Percentiles rank a stretch among this genome's conserved stretches.
Conservation (phyloP, 2,329 filamentous ascomycete species). For the Xenoacremonium recifei region DNA sequence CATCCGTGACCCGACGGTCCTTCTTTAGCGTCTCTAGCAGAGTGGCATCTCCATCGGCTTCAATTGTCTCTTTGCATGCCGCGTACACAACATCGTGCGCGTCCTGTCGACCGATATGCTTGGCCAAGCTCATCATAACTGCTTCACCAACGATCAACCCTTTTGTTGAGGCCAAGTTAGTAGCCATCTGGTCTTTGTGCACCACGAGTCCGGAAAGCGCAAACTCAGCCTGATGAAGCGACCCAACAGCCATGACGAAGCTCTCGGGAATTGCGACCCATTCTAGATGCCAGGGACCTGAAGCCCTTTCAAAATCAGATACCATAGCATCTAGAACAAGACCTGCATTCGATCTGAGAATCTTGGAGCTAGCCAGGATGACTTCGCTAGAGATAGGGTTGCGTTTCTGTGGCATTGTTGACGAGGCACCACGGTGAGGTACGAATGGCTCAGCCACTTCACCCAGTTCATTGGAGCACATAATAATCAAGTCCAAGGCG, state of each 20-base stretch:
- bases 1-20: slow-evolving; percentile 1
- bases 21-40: slow-evolving; percentile 9
- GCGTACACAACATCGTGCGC: slow-evolving; percentile 57
- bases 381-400: slow-evolving; percentile 54
- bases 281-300: slow-evolving; percentile 58
- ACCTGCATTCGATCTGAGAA: slow-evolving; percentile 51
- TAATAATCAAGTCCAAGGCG: slow-evolving; percentile 55
- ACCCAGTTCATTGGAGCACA: slow-evolving; percentile 54
- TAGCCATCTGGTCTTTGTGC: slow-evolving; percentile 46
- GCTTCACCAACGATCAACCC: slow-evolving; percentile 57
- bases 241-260: slow-evolving; percentile 52
- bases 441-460: slow-evolving; percentile 48
- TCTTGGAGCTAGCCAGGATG: slow-evolving; percentile 54
- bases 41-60: slow-evolving; percentile 1
- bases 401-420: slow-evolving; percentile 55
- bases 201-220: slow-evolving; percentile 51
- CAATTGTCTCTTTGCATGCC: slow-evolving; percentile 36
- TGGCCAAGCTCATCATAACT: slow-evolving; percentile 58
- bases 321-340: slow-evolving; percentile 57
- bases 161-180: slow-evolving; percentile 48
- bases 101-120: slow-evolving; percentile 48
- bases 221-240: slow-evolving; percentile 53
- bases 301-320: slow-evolving; percentile 55
- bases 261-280: slow-evolving; percentile 55
- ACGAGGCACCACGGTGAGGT: slow-evolving; percentile 47